Base-by-base conservation (phyloP, 495 filamentous ascomycete species). In the Penicillium taxi region DNA sequence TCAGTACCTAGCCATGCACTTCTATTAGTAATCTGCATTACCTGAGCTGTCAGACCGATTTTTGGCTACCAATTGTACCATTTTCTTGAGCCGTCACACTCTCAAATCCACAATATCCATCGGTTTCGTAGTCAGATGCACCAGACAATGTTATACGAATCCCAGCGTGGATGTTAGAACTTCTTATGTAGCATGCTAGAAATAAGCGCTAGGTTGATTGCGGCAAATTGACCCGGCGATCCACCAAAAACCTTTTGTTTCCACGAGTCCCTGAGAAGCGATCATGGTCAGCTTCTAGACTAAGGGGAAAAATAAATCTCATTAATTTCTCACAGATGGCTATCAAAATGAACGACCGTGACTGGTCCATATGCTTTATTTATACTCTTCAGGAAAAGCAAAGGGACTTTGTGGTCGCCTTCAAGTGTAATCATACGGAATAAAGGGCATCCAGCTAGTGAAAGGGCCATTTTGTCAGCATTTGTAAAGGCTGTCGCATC, bases 101-200 rank as follows among this genome's bases (percentile, higher is more conserved):
- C 23, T 81, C 64, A 55, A 94, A 94, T 0, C 87, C 86, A 47
- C 83, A 87, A 32, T 85, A 82, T 12, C 79, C 74, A 50, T 94
- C 87, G 48, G 91, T 90, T 35, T 82, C 73, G 47, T 88, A 82
- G 54, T 91, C 86, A 0, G 71, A 77, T 11, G 73, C 73, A 0
- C 81, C 80, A 12, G 71, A 77, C 1, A 94, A 63, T 0, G 81
- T 86, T 0, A 80, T 89, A 23, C 87, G 81, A 46, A 90, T 87
- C 24, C 87, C 87, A 9, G 81, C 84, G 51, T 91, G 87, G 59
- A 94, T 87, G 59, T 84, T 86, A 24, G 75, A 81, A 85, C 86
- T 64, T 90, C 73, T 47, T 71, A 65, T 1, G 78, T 63, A 2
- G 75, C 73, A 45, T 81, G 78, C 49, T 77, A 86, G 61, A 83